Evolutionary conservation across 371 early-diverging fungal genomes (phyloP).

Genomic region (Umbelopsis sp.): DNA sequence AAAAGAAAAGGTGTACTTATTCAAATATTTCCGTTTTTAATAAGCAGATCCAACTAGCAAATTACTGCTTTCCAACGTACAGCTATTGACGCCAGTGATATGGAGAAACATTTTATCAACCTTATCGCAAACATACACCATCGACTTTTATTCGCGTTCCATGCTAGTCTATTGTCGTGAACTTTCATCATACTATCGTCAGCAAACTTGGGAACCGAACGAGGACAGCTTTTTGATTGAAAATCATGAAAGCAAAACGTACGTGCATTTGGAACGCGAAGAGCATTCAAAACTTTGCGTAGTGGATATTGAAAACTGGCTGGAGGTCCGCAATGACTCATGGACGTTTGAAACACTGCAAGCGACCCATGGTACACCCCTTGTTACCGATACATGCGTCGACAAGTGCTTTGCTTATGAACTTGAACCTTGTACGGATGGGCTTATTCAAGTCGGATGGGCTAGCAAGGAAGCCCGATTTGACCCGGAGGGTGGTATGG

Average conservation of each 20-base stretch:
- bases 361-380: constrained; percentile 41
- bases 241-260: constrained; percentile 1
- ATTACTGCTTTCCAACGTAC: constrained; percentile 32
- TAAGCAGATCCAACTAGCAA: constrained; percentile 23
- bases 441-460: constrained; percentile 81
- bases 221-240: background rate
- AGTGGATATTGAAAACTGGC: constrained; percentile 35
- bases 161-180: constrained; percentile 35
- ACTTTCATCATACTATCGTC: background rate
- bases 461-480: constrained; percentile 48
- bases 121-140: constrained; percentile 27
- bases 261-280: constrained; percentile 1
- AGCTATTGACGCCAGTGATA: constrained; percentile 30
- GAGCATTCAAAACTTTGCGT: constrained; percentile 39
- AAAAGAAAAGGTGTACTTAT: no score
- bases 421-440: constrained; percentile 57
- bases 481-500: constrained; percentile 73
- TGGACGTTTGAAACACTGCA: constrained; percentile 80
- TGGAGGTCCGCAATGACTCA: constrained; percentile 46
- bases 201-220: background rate
- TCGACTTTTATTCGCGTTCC: constrained; percentile 39
- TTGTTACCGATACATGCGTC: background rate
- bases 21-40: no score
- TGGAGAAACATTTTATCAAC: constrained; percentile 34
- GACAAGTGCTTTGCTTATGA: constrained; percentile 58